These are phyloP conservation scores for Chenopodium berlandieri DNA, from an alignment of 148 eudicot genomes.

Conservation along the genomic window DNA sequence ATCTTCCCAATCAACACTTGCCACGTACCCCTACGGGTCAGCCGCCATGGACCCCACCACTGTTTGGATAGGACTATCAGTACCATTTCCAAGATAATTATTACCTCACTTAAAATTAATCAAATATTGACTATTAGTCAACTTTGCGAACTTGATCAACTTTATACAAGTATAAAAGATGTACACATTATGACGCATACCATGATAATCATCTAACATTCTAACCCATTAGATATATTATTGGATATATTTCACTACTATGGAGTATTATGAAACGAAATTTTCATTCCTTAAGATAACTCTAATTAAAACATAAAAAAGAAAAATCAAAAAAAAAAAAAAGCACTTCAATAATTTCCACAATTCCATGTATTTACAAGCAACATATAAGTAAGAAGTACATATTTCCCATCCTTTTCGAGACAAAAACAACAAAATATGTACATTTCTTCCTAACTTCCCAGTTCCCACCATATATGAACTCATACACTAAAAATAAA, in stretches of 20 bases:
- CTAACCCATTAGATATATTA: no score
- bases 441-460: constrained; percentile 22
- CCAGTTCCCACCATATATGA: background rate
- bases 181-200: no score
- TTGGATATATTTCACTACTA: no score
- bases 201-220: no score
- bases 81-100: background rate
- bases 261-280: no score
- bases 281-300: no score
- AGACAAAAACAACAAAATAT: constrained; percentile 12
- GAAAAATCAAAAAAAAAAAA: no score
- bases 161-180: no score
- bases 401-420: background rate
- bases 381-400: constrained; percentile 11
- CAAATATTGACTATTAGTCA: background rate
- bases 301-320: background rate
- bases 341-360: background rate
- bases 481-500: background rate
- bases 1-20: background rate
- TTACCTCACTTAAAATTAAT: no score
- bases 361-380: constrained; percentile 19
- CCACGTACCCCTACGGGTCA: constrained; percentile 20
- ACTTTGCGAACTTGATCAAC: background rate
- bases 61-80: background rate
- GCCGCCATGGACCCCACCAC: constrained; percentile 30